Conservation (phyloP, 805 yeast genomes). For the Ogataea allantospora region DNA sequence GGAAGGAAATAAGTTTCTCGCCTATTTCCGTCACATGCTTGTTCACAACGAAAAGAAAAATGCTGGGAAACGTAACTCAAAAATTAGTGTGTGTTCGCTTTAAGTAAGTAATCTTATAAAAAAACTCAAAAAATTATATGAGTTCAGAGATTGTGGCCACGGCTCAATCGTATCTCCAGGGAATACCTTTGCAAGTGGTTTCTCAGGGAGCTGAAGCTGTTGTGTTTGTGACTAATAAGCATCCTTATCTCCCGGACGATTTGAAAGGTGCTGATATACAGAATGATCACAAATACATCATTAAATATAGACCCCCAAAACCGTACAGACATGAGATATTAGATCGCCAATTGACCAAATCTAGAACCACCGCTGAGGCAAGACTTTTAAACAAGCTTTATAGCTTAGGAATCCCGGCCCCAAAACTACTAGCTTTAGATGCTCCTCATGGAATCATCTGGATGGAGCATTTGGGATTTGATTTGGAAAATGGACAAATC, state of each 20-base stretch:
- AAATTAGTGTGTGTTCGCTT: constrained; percentile 7
- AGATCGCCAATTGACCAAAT: constrained; percentile 72
- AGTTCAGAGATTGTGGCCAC: constrained; percentile 48
- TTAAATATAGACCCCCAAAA: constrained; percentile 86
- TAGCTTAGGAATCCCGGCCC: constrained; percentile 62
- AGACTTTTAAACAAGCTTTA: constrained; percentile 62
- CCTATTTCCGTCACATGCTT: constrained; percentile 30
- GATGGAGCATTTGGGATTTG: constrained; percentile 78
- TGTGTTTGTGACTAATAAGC: constrained; percentile 59
- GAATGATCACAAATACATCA: constrained; percentile 45
- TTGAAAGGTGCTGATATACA: constrained; percentile 26
- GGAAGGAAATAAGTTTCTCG: constrained; percentile 25
- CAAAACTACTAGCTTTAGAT: constrained; percentile 75
- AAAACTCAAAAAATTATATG: constrained; percentile 39
- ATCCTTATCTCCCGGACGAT: constrained; percentile 58
- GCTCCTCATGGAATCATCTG: constrained; percentile 75
- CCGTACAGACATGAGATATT: constrained; percentile 85
- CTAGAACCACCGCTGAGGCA: constrained; percentile 82
- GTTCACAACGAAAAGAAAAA: constrained; percentile 28
- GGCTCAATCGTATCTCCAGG: constrained; percentile 44
- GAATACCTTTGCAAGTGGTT: constrained; percentile 50
- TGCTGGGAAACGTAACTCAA: constrained; percentile 14
- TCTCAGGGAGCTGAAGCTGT: constrained; percentile 94
- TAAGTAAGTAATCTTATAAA: constrained; percentile 3
- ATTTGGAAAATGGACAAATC: constrained; percentile 47